Evolutionary conservation across 108 stramenopile genomes (phyloP), one percentile per base, ranked within the genome.

Genomic region (Nitzschia palea): DNA sequence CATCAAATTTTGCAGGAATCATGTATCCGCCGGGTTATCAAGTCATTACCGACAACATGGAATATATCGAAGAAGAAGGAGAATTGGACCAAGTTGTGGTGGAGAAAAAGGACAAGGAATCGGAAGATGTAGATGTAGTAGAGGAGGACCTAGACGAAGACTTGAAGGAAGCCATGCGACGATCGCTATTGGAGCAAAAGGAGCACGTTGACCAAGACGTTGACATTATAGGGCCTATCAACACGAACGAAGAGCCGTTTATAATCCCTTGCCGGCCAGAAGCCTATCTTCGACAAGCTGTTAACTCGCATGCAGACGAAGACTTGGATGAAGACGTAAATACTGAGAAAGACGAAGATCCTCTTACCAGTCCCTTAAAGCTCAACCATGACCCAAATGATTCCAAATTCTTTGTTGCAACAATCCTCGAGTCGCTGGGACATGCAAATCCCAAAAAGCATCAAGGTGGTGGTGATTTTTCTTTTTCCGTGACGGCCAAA

Each of bases 41-140:
- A 27, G 70, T 82, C 18, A 40, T 87, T 35, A 56, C 70, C 25
- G 80, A 87, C 53, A 87, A 84, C 56, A 20, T 87, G 12, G 82
- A 83, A 31, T 87, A 84, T 68, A 60, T 87, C 18, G 86, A 87
- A 74, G 79, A 80, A 31, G 86, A 87, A 67, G 80, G 73, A 33
- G 82, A 83, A 53, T 20, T 80, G 28, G 86, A 87, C 54, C 17
- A 62, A 29, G 40, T 67, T 2, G 51, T 44, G 15, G 18, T 20
- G 3, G 36, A 54, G 17, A 6, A 44, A 30, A 14, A 52, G 14
- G 55, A 68, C 53, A 34, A 55, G 12, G 59, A 71, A 52, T 51
- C 28, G 22, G 35, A 33, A 0, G 40, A 48, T 26, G 68, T 69
- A 25, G 42, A 40, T 14, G 62, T 53, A 3, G 43, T 12, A 8